Evolutionary conservation across 129 eudicot genomes (phyloP).

Genomic region (Glebionis coronaria): DNA sequence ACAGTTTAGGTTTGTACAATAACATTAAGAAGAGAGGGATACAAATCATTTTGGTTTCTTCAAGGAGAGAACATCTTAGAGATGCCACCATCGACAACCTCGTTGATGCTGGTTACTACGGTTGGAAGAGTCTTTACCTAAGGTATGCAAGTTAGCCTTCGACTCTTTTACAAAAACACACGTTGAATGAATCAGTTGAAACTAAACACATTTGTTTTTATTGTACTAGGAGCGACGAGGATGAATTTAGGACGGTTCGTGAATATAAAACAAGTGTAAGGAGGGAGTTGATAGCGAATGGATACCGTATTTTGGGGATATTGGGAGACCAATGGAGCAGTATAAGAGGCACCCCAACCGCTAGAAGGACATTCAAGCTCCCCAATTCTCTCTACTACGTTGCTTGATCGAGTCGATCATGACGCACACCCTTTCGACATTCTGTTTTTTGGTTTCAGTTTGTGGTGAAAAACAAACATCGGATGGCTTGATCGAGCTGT

Average conservation of each 20-base stretch:
- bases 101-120: constrained; percentile 50
- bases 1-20: constrained; percentile 44
- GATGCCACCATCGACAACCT: constrained; percentile 57
- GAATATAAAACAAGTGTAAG: constrained; percentile 52
- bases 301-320: constrained; percentile 62
- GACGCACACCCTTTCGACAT: not conserved
- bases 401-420: constrained; percentile 28
- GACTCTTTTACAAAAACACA: not conserved
- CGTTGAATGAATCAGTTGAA: not conserved
- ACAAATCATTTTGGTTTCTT: constrained; percentile 57
- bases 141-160: constrained; percentile 28
- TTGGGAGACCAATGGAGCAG: constrained; percentile 79
- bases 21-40: constrained; percentile 52
- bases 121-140: constrained; percentile 58
- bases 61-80: constrained; percentile 57
- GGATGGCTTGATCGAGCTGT: not conserved
- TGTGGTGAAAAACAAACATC: not conserved
- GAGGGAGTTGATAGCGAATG: constrained; percentile 34
- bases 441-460: not conserved
- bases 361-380: constrained; percentile 60
- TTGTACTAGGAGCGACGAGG: constrained; percentile 31
- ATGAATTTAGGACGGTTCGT: constrained; percentile 32
- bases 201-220: not conserved
- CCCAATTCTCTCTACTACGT: constrained; percentile 63
- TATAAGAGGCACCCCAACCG: constrained; percentile 43